These are phyloP conservation scores for Populus hybrid DNA, from an alignment of 441 rosid genomes.

Conservation along the genomic window DNA sequence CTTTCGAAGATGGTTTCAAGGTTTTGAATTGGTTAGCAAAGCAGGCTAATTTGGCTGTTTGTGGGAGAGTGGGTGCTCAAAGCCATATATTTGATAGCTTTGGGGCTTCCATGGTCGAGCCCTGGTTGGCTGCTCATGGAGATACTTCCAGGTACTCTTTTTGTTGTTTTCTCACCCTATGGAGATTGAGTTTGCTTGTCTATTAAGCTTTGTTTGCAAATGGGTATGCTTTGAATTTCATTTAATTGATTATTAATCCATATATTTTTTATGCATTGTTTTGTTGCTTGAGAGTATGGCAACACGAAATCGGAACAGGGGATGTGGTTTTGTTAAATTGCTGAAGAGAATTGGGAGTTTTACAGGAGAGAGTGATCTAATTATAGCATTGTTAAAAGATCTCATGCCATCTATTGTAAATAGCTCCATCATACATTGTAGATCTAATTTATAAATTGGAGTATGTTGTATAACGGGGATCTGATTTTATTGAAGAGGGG, in stretches of 20 bases:
- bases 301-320: neutral
- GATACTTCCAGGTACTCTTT: constrained; percentile 61
- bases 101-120: constrained; percentile 50
- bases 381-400: neutral
- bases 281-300: neutral
- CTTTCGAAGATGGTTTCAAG: constrained; percentile 79
- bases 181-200: neutral
- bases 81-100: constrained; percentile 73
- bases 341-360: neutral
- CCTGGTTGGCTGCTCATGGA: too few relatives aligned
- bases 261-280: neutral
- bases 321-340: neutral
- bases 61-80: constrained; percentile 56
- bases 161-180: neutral
- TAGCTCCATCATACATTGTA: neutral
- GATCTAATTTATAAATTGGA: neutral
- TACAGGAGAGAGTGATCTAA: neutral
- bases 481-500: neutral
- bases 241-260: neutral
- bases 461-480: neutral
- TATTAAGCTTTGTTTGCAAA: neutral
- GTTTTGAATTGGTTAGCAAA: constrained; percentile 90
- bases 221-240: neutral
- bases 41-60: constrained; percentile 84
- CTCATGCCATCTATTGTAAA: neutral